Base-by-base conservation (phyloP, 2,329 filamentous ascomycete genomes). In the Aspergillus latus region DNA sequence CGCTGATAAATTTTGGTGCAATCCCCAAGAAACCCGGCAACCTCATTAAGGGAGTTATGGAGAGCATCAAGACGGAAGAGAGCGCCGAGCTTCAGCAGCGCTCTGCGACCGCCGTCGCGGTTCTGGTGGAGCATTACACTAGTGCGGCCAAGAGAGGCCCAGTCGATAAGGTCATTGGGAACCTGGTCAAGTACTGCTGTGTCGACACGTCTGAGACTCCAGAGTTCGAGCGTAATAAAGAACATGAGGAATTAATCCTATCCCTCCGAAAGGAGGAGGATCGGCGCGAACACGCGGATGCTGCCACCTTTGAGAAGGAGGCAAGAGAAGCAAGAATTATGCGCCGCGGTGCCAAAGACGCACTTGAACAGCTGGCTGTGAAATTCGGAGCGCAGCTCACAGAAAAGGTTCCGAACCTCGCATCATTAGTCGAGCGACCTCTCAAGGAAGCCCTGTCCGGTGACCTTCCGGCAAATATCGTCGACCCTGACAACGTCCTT, bases 251-350 rank as follows among this genome's bases (percentile, higher is more conserved):
- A 61, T 88, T 88, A 11, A 94, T 99, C 55, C 77, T 99, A n/a
- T 97, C 94, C 0, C 86, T 99, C 73, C 90, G 93, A 64, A 99
- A 99, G 75, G 94, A 99, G 70, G 94, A 99, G 74, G 94, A 99
- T 68, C 84, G 94, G 44, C 88, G 92, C 62, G 94, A 99, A 65
- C 92, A 97, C 66, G 85, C 89, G 1, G 93, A 97, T 76, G 90
- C 91, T 28, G 91, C 85, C 32, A 92, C 91, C 69, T 97, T 92
- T 74, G 94, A 94, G 34, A 84, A 83, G 61, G 94, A 99, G 73
- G 90, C 91, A 30, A 93, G 87, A 74, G 90, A 90, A 45, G 95
- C 94, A 15, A 85, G 90, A 15, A 90, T 97, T 65, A 96, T 93
- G 52, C 85, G 94, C 55, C 87, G 95, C 52, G 94, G 95, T 70